Evolutionary conservation across 176 grass and related monocot species (phyloP).

Genomic region (Oryza longistaminata): DNA sequence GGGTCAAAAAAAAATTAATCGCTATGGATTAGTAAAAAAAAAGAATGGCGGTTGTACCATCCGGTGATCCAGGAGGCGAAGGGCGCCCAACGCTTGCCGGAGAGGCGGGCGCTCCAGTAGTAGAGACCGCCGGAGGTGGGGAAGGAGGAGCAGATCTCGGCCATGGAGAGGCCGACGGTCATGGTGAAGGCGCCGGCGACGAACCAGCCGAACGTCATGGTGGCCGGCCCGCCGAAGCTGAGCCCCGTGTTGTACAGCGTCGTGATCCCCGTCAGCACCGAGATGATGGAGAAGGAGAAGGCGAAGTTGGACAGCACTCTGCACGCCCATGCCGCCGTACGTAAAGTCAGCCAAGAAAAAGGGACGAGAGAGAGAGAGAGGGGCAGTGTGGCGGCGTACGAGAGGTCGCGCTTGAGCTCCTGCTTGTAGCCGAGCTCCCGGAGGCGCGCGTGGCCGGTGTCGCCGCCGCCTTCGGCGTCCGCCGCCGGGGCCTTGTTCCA

Average conservation of each 20-base stretch:
- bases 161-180: conserved; percentile 76
- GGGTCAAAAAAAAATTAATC: no score
- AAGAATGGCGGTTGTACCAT: conserved; percentile 44
- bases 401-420: conserved; percentile 93
- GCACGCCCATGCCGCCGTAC: neutral
- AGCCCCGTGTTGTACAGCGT: conserved; percentile 88
- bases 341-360: neutral
- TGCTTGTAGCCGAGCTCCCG: conserved; percentile 87
- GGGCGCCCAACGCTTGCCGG: conserved; percentile 70
- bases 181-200: conserved; percentile 80
- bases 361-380: neutral
- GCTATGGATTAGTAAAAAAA: no score
- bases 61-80: conserved; percentile 90
- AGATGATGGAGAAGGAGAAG: conserved; percentile 97
- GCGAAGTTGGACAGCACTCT: conserved; percentile 90
- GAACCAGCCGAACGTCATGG: conserved; percentile 91
- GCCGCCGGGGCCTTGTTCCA: conserved; percentile 30
- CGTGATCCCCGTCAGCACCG: conserved; percentile 86
- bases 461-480: conserved; percentile 2
- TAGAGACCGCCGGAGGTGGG: conserved; percentile 88
- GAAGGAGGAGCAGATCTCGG: conserved; percentile 96
- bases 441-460: conserved; percentile 69
- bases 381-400: conserved; percentile 36
- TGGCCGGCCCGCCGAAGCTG: conserved; percentile 64
- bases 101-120: conserved; percentile 91